Base-by-base conservation (phyloP, 768 basidiomycete genomes). In the Roridomyces roridus region DNA sequence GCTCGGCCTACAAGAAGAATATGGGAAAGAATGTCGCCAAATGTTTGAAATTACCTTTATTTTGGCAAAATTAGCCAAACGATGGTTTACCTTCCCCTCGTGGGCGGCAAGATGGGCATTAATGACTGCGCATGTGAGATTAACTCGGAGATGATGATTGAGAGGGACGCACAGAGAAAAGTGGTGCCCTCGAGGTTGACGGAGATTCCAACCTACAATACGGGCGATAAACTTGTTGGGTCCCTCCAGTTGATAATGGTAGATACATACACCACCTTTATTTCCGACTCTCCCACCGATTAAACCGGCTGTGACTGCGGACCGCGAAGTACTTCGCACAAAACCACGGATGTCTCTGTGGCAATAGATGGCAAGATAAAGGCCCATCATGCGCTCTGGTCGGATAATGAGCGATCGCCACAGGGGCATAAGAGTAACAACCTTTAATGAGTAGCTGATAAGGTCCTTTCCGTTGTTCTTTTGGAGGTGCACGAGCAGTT, bases 201-300 rank as follows among this genome's bases (percentile, higher is more conserved):
- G 57, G 31, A 34, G 15, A 34, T 34, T 3, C 31, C 31, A 15
- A 34, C 31, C 31, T 34, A 34, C 2, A 3, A 8, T 34, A 34
- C 15, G n/a, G n/a, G n/a, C n/a, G n/a, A 34, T 34, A 10, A 34
- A 34, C 10, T 34, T 34, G 10, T 34, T 15, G 10, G 10, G 31
- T 34, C 15, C 31, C 10, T 34, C 11, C 2, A 11, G 31, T 34
- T 34, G 31, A 8, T n/a, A 8, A 34, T 8, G 3, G 31, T 11
- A 34, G 59, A 97, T 88, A n/a, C 92, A 95, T 23, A 96, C 92
- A 15, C 90, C 92, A 1, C 96, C 85, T 68, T 98, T 98, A 69
- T 98, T 98, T 6, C 96, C 96, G 2, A 97, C 80, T 43, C 96
- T 76, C 0, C 96, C 96, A 3, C 93, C 93, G 24, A 96, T 92